Evolutionary conservation across 2,329 filamentous ascomycete species (phyloP), one percentile per base, ranked within the genome.

Genomic region (Clarireedia paspali): DNA sequence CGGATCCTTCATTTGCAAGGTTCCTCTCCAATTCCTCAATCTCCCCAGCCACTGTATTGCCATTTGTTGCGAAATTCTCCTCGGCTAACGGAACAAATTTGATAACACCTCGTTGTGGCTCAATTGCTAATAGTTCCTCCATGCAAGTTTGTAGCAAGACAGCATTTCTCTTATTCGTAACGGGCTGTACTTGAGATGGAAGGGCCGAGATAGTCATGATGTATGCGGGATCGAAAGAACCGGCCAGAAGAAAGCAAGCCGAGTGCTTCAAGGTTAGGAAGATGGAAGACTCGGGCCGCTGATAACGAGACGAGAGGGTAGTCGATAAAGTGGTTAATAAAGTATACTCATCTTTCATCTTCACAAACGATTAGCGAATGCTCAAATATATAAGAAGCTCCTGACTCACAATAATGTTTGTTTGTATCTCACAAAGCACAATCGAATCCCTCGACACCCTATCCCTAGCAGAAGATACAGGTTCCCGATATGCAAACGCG

Each of bases 111-210:
- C 89, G 80, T 1, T 81, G 75, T 0, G 84, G 70, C 0, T 76
- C 65, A 2, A 95, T 88, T 2, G 81, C 80, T 0, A 95, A 75
- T 0, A 83, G 45, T 24, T 89, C 85, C 14, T 83, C 77, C 70
- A 96, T 79, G 68, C 88, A 85, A n/a, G 76, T 77, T 67, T 94
- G 88, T 3, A 95, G 80, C 17, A 95, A 72, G n/a, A 79, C 77
- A 1, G 89, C 83, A 69, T 92, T 94, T 60, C 89, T 83, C 68
- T 88, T 87, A 73, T 96, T 96, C 52, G 83, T 89, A 3, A 83
- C 80, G 0, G 88, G 82, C 59, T 85, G 84, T 56, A 94, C 74
- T 61, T 89, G 79, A 10, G 77, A 77, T 1, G 87, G 78, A 9
- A 94, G 75, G 0, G 89, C 84, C 38, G 80, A 85, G 57, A 96